A percentile compares a stretch with the other conserved stretches of the same genome.
These are phyloP conservation scores for Diplodia mutila DNA, from an alignment of 2,329 filamentous ascomycete genomes.

Conservation along the genomic window DNA sequence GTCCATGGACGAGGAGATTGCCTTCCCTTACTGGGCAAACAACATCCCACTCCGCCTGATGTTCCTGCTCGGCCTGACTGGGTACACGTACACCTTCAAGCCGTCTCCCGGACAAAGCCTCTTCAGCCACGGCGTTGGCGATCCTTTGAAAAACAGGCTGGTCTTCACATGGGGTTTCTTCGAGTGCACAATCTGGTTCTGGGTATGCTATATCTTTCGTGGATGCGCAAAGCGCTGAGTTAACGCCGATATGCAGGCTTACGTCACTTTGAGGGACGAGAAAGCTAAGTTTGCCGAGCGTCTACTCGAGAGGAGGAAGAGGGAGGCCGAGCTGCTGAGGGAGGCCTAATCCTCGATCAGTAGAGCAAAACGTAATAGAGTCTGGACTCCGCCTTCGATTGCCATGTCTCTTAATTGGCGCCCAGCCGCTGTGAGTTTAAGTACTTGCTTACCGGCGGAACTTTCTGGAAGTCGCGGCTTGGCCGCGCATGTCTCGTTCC, in stretches of 20 bases:
- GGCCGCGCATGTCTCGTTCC: neutral
- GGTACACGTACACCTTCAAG: conserved; percentile 68
- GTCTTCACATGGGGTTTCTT: conserved; percentile 85
- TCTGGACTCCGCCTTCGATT: neutral
- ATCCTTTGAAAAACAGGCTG: conserved; percentile 73
- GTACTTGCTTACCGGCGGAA: neutral
- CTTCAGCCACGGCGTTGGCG: conserved; percentile 25
- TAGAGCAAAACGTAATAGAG: neutral
- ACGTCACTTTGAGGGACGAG: conserved; percentile 43
- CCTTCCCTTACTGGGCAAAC: conserved; percentile 52
- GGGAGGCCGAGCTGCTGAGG: conserved; percentile 31
- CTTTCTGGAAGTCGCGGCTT: neutral
- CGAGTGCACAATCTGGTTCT: conserved; percentile 86
- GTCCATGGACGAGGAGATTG: conserved; percentile 48
- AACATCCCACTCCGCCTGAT: conserved; percentile 67
- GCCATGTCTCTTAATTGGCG: neutral
- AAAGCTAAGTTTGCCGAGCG: conserved; percentile 36
- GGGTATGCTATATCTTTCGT: conserved; percentile 56
- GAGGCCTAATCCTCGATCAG: neutral
- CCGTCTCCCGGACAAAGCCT: conserved; percentile 49
- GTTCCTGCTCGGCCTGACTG: conserved; percentile 63
- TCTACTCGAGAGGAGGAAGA: conserved; percentile 39
- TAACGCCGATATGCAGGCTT: conserved; percentile 34
- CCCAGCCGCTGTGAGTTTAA: no score
- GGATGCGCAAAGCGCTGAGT: neutral